These are phyloP conservation scores for Plasmodium adleri DNA, from an alignment of 169 alveolate species.

Conservation along the genomic window DNA sequence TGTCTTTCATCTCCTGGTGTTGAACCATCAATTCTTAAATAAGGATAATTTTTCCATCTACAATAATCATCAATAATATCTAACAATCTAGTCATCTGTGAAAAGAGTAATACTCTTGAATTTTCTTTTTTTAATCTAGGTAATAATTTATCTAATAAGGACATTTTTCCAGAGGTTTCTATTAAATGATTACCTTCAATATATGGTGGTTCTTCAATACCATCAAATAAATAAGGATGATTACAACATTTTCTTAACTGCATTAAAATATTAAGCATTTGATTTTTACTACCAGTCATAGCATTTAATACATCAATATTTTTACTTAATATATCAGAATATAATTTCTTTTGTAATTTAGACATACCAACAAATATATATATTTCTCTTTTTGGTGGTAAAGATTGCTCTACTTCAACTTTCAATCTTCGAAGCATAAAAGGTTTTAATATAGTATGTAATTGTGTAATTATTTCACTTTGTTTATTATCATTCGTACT, in stretches of 20 bases:
- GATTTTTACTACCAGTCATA: constrained; percentile 82
- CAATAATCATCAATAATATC: constrained; percentile 97
- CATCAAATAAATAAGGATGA: constrained; percentile 96
- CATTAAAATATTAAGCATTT: constrained; percentile 97
- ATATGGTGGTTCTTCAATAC: constrained; percentile 92
- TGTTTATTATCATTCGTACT: constrained; percentile 79
- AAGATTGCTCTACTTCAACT: constrained; percentile 97
- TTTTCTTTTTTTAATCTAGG: constrained; percentile 82
- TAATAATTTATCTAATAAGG: constrained; percentile 91
- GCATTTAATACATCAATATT: constrained; percentile 85
- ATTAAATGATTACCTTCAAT: constrained; percentile 93
- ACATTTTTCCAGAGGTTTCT: constrained; percentile 93
- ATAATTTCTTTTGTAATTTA: constrained; percentile 94
- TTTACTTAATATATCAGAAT: constrained; percentile 91
- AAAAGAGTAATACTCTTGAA: constrained; percentile 92
- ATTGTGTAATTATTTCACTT: constrained; percentile 88
- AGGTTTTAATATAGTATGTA: constrained; percentile 97
- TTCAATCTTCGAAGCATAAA: constrained; percentile 98
- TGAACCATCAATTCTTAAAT: constrained; percentile 98
- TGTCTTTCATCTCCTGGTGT: constrained; percentile 97
- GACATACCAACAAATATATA: constrained; percentile 93
- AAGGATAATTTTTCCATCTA: constrained; percentile 91
- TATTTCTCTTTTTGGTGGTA: constrained; percentile 96
- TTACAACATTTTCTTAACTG: constrained; percentile 99
- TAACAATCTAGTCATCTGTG: constrained; percentile 94